Base-by-base conservation (phyloP, 305 asterid genomes). In the Rubia balearica region DNA sequence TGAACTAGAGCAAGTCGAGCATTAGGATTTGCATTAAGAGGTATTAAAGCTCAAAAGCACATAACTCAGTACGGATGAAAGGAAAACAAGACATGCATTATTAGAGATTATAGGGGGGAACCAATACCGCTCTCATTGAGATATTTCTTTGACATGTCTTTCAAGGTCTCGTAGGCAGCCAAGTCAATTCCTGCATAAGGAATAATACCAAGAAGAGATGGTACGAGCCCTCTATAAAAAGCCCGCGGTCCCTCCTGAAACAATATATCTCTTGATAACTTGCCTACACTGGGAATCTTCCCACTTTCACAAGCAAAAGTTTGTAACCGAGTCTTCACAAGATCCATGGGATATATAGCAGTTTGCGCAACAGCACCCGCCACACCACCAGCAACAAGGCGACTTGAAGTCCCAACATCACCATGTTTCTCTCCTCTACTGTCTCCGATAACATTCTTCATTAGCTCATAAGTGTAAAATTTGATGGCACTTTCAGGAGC, bases 301-400 rank as follows among this genome's bases (percentile, higher is more conserved):
- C 98, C 99, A 65, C 74, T 82, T 61, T 83, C 96, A 81, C 91
- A 86, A 65, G 75, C 70, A 79, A 59, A 78, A 27, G 99, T 95
- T 76, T 95, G 98, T 63, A 95, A 80, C 53, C 99, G 86, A 24
- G 99, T 95, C 77, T 95, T 92, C 13, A 92, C 94, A 63, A 92
- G 96, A 82, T 95, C 98, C 99, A 95, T 92, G 0, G 99, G 99
- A 75, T 95, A 95, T 62, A 95, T 90, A 48, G 92, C 83, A 48
- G 97, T 84, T 81, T 95, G 98, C 33, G 99, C 98, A 78, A 92
- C 95, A 17, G 97, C 97, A 74, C 98, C 98, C 21, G 97, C 99
- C 84, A 92, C 46, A 21, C 99, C 99, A 68, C 99, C 98, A 0
- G 99, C 85, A 65, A 86, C 69, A 57, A 95, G 86, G 38, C 94